Conservation (phyloP, 1,284 basidiomycete genomes). For the Sporisorium scitamineum region DNA sequence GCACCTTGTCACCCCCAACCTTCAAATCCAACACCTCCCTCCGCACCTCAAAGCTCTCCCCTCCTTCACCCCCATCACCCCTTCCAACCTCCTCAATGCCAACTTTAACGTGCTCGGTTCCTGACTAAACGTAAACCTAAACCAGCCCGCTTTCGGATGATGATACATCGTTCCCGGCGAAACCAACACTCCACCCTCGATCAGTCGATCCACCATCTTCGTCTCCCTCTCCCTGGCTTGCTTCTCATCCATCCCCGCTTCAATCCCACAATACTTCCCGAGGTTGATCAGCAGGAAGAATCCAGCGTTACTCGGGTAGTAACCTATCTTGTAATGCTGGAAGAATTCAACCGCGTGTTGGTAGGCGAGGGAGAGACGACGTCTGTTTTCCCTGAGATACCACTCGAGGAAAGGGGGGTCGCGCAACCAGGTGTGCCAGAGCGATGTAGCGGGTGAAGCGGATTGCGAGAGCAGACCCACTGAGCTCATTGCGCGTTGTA, state of each 20-base stretch:
- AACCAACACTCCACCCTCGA: constrained; percentile 43
- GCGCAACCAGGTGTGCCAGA: constrained; percentile 46
- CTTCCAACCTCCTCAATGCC: constrained; percentile 43
- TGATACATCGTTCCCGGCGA: constrained; percentile 59
- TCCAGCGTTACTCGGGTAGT: constrained; percentile 42
- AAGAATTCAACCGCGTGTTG: constrained; percentile 32
- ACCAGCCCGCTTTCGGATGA: constrained; percentile 49
- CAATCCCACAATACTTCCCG: constrained; percentile 8
- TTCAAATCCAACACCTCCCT: constrained; percentile 16
- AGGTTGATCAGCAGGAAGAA: constrained; percentile 58
- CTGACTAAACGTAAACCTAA: constrained; percentile 54
- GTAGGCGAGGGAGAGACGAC: constrained; percentile 37
- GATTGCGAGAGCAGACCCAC: constrained; percentile 41
- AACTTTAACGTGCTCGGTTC: constrained; percentile 40
- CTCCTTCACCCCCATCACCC: constrained; percentile 30
- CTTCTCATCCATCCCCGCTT: background rate
- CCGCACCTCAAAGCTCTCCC: constrained; percentile 14
- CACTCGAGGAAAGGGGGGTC: constrained; percentile 46
- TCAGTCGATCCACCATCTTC: constrained; percentile 21
- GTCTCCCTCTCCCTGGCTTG: constrained; percentile 28
- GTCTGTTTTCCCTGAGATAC: constrained; percentile 54
- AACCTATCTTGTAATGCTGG: constrained; percentile 36
- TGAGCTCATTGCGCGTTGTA: constrained; percentile 39
- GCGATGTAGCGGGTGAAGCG: constrained; percentile 30
- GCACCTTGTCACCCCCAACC: background rate